phyloP scores from a whole-genome alignment of 352 stramenopile genomes.

The Phytophthora pisi region DNA sequence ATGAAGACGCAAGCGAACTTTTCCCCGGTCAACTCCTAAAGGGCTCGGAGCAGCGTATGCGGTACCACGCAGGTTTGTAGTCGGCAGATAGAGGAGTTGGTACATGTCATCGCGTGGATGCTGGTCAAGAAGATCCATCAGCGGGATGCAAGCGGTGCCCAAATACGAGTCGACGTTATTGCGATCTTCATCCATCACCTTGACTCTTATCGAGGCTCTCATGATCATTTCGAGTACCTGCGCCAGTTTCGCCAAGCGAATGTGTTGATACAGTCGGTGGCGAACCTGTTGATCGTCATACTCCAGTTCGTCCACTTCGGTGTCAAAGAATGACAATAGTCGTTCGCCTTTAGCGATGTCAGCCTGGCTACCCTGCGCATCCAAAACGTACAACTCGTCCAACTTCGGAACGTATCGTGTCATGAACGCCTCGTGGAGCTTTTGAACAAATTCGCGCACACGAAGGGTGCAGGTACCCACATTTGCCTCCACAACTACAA shows the following conservation, averaged over 20 bases:
- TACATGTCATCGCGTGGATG: constrained; percentile 65
- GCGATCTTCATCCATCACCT: constrained; percentile 63
- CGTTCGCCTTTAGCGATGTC: constrained; percentile 46
- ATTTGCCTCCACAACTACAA: constrained; percentile 56
- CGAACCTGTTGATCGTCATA: constrained; percentile 58
- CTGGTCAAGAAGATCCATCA: constrained; percentile 75
- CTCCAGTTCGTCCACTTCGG: constrained; percentile 71
- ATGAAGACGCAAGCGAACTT: constrained; percentile 51
- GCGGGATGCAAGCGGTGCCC: constrained; percentile 60
- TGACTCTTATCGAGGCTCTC: constrained; percentile 55
- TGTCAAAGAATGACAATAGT: constrained; percentile 62
- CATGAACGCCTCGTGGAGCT: constrained; percentile 61
- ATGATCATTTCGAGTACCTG: constrained; percentile 73
- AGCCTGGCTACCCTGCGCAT: constrained; percentile 44
- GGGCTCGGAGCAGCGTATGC: neutral
- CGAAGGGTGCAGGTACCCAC: constrained; percentile 54
- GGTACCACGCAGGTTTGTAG: constrained; percentile 10
- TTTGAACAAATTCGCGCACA: constrained; percentile 60
- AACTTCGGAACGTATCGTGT: constrained; percentile 59
- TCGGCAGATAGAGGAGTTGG: constrained; percentile 45
- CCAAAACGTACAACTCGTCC: constrained; percentile 54
- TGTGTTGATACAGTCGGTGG: constrained; percentile 53
- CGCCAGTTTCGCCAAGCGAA: constrained; percentile 60
- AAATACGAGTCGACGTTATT: constrained; percentile 54
- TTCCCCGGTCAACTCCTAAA: constrained; percentile 29